phyloP scores from a whole-genome alignment of 345 rosid species.

The Lenwebbia sp. region DNA sequence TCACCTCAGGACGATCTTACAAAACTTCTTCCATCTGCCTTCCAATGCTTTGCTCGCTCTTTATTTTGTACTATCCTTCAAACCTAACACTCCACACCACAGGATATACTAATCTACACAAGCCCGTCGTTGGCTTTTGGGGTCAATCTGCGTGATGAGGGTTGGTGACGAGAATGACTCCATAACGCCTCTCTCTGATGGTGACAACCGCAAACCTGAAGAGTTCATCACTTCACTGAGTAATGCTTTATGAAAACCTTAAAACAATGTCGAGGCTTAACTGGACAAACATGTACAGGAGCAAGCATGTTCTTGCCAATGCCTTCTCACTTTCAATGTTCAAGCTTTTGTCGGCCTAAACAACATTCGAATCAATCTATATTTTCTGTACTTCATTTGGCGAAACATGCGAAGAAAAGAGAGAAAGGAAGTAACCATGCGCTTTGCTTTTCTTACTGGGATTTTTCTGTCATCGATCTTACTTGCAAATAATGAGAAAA shows the following conservation, averaged over 20 bases:
- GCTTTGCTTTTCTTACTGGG: not conserved
- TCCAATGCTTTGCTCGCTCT: not conserved
- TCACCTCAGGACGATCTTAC: not conserved
- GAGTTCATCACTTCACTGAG: not conserved
- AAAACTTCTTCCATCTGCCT: not conserved
- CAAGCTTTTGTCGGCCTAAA: not conserved
- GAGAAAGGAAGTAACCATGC: not conserved
- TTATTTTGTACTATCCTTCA: not conserved
- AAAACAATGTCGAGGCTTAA: not conserved
- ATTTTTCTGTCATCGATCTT: not conserved
- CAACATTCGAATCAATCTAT: not conserved
- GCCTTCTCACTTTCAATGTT: not conserved
- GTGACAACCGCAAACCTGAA: not conserved
- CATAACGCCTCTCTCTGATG: not conserved
- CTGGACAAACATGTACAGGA: not conserved
- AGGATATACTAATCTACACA: not conserved
- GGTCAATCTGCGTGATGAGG: not conserved
- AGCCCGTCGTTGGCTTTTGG: not conserved
- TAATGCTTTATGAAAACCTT: not conserved
- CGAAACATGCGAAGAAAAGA: not conserved
- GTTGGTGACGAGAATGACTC: not conserved
- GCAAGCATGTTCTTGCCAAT: not conserved
- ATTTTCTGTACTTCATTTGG: not conserved
- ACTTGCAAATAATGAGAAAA: no score
- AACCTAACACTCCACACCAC: not conserved